Evolutionary conservation across 2,329 filamentous ascomycete genomes (phyloP).

Genomic region (Dactylellina drechsleri): DNA sequence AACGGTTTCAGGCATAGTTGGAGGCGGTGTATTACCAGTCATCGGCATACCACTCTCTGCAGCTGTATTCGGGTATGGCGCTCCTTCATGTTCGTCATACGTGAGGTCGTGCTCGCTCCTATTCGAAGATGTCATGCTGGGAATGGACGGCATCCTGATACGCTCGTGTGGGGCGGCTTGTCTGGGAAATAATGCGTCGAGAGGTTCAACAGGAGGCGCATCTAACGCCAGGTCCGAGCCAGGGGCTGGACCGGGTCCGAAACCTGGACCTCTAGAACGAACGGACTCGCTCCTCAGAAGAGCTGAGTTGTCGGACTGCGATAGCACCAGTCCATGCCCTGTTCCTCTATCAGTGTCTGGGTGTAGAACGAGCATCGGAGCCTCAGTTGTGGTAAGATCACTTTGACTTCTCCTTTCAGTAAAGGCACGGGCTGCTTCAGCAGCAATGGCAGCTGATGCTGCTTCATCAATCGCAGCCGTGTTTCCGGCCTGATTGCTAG

Average conservation of each 20-base stretch:
- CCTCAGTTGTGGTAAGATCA: slow-evolving; percentile 17
- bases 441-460: slow-evolving; percentile 47
- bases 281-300: slow-evolving; percentile 50
- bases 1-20: slow-evolving; percentile 37
- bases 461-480: slow-evolving; percentile 69
- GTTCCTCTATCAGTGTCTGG: slow-evolving; percentile 65
- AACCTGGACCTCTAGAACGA: slow-evolving; percentile 39
- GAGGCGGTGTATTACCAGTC: slow-evolving; percentile 56
- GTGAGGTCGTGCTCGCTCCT: slow-evolving; percentile 45
- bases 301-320: slow-evolving; percentile 49
- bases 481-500: slow-evolving; percentile 73
- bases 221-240: slow-evolving; percentile 51
- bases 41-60: slow-evolving; percentile 56
- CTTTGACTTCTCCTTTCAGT: slow-evolving; percentile 21
- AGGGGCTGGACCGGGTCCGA: slow-evolving; percentile 48
- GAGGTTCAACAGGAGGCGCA: slow-evolving; percentile 46
- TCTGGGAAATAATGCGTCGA: slow-evolving; percentile 44
- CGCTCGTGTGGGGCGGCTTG: slow-evolving; percentile 35
- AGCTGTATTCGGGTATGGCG: slow-evolving; percentile 56
- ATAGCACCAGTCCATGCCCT: slow-evolving; percentile 69
- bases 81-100: slow-evolving; percentile 39
- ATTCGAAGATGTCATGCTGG: slow-evolving; percentile 51
- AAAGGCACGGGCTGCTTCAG: slow-evolving; percentile 48
- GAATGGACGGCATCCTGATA: slow-evolving; percentile 48
- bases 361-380: slow-evolving; percentile 71